Conservation (phyloP, 1,284 basidiomycete genomes). For the Pholiota adiposa region DNA sequence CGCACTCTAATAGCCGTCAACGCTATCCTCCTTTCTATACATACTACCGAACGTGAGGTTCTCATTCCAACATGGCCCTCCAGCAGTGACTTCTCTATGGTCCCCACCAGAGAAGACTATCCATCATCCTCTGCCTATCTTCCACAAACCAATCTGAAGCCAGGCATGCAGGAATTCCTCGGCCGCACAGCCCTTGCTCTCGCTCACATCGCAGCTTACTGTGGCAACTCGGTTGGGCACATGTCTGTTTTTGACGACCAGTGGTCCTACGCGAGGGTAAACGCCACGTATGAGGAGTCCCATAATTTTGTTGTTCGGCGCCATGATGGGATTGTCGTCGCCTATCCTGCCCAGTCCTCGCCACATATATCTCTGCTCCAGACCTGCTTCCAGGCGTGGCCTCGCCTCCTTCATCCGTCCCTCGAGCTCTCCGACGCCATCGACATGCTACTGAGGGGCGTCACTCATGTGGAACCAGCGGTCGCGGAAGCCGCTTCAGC, state of each 20-base stretch:
- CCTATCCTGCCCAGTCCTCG: conserved; percentile 68
- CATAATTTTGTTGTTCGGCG: conserved; percentile 67
- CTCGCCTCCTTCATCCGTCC: conserved; percentile 71
- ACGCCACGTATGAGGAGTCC: conserved; percentile 71
- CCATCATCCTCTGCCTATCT: conserved; percentile 70
- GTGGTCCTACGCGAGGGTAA: conserved; percentile 65
- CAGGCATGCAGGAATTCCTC: conserved; percentile 80
- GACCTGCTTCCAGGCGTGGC: conserved; percentile 86
- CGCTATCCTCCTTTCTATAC: conserved; percentile 78
- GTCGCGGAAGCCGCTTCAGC: conserved; percentile 73
- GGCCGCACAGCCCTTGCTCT: conserved; percentile 69
- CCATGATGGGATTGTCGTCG: conserved; percentile 70
- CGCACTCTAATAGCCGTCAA: conserved; percentile 78
- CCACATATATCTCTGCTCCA: conserved; percentile 79
- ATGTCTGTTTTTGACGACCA: conserved; percentile 89
- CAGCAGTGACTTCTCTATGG: conserved; percentile 67
- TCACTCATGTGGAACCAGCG: conserved; percentile 83
- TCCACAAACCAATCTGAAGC: conserved; percentile 58
- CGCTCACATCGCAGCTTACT: conserved; percentile 64
- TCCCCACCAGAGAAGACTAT: conserved; percentile 69
- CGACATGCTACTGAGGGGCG: conserved; percentile 81
- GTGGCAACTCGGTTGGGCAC: conserved; percentile 70
- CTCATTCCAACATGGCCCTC: conserved; percentile 78
- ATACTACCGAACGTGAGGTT: conserved; percentile 74
- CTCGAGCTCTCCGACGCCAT: conserved; percentile 67